Percentiles rank a stretch among this genome's conserved stretches.
These are phyloP conservation scores for Trypanosoma congolense DNA, from an alignment of 208 protist genomes.

Conservation along the genomic window DNA sequence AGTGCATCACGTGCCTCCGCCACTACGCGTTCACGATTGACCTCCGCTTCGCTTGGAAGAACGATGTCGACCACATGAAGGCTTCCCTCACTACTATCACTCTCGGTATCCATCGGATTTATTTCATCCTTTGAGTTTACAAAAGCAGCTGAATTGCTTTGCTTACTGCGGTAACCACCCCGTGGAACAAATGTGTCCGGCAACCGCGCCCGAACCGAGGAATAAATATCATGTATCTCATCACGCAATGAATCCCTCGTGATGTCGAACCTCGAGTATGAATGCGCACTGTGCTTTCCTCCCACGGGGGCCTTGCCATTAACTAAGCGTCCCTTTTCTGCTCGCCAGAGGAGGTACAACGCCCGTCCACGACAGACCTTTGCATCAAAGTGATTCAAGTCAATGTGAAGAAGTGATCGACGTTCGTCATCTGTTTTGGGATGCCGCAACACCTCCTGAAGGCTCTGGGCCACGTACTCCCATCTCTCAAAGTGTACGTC, in stretches of 20 bases:
- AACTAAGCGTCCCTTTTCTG: too few relatives aligned
- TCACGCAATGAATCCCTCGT: slow-evolving; percentile 45
- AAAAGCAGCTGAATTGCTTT: neutral
- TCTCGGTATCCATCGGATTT: slow-evolving; percentile 15
- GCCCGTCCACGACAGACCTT: slow-evolving; percentile 59
- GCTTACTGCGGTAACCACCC: neutral
- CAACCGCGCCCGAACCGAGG: slow-evolving; percentile 38
- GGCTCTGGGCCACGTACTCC: slow-evolving; percentile 48
- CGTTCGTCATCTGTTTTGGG: slow-evolving; percentile 57
- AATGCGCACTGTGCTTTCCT: too few relatives aligned
- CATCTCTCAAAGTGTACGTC: slow-evolving; percentile 22
- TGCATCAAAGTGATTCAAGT: slow-evolving; percentile 47
- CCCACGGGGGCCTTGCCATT: too few relatives aligned
- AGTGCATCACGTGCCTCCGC: slow-evolving; percentile 67
- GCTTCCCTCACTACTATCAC: slow-evolving; percentile 20
- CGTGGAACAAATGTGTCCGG: slow-evolving; percentile 37
- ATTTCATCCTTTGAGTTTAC: slow-evolving; percentile 2
- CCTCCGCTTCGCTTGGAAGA: slow-evolving; percentile 44
- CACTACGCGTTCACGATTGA: slow-evolving; percentile 32
- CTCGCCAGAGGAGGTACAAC: slow-evolving; percentile 51
- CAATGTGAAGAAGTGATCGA: slow-evolving; percentile 38
- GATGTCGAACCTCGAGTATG: slow-evolving; percentile 45
- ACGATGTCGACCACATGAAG: slow-evolving; percentile 35
- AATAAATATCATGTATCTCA: slow-evolving; percentile 45
- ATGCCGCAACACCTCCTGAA: slow-evolving; percentile 42